These are phyloP conservation scores for Scleroderma bovista DNA, from an alignment of 768 basidiomycete genomes.

Conservation along the genomic window DNA sequence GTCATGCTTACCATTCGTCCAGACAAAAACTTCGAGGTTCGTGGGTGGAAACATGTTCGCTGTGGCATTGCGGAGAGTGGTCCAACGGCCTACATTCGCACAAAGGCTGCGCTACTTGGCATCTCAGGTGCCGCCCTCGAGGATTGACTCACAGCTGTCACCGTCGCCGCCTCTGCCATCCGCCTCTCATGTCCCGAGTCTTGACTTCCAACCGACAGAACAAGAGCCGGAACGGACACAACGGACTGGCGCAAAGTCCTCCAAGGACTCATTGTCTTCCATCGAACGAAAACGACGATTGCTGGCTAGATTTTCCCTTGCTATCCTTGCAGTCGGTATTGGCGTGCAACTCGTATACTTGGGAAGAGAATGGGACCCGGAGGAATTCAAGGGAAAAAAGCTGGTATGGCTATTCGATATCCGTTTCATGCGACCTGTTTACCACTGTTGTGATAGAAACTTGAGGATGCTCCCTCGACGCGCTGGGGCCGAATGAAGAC, in stretches of 20 bases:
- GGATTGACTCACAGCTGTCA: slow-evolving; percentile 2
- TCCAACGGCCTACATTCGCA: slow-evolving; percentile 13
- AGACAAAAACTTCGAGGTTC: no score
- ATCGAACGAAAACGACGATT: slow-evolving; percentile 66
- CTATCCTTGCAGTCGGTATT: slow-evolving; percentile 48
- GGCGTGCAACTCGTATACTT: slow-evolving; percentile 56
- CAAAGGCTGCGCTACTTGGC: slow-evolving; percentile 19
- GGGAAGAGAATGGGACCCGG: slow-evolving; percentile 74
- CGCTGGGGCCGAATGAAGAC: slow-evolving; percentile 60
- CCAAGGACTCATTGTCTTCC: slow-evolving; percentile 71
- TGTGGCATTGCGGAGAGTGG: slow-evolving; percentile 17
- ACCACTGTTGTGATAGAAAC: slow-evolving; percentile 34
- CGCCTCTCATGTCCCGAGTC: slow-evolving; percentile 36
- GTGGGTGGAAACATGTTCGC: slow-evolving; percentile 15
- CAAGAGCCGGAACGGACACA: slow-evolving; percentile 35
- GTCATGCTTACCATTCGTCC: no score
- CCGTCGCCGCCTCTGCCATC: slow-evolving; percentile 5
- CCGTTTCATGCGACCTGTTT: neutral
- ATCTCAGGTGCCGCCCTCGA: slow-evolving; percentile 15
- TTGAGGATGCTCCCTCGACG: slow-evolving; percentile 54
- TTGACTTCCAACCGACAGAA: slow-evolving; percentile 63
- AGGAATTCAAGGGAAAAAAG: slow-evolving; percentile 61
- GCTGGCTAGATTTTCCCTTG: slow-evolving; percentile 51
- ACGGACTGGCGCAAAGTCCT: slow-evolving; percentile 72
- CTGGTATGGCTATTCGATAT: slow-evolving; percentile 39